Evolutionary conservation across 139 green algal genomes (phyloP).

Genomic region (Coelastrella sp.): DNA sequence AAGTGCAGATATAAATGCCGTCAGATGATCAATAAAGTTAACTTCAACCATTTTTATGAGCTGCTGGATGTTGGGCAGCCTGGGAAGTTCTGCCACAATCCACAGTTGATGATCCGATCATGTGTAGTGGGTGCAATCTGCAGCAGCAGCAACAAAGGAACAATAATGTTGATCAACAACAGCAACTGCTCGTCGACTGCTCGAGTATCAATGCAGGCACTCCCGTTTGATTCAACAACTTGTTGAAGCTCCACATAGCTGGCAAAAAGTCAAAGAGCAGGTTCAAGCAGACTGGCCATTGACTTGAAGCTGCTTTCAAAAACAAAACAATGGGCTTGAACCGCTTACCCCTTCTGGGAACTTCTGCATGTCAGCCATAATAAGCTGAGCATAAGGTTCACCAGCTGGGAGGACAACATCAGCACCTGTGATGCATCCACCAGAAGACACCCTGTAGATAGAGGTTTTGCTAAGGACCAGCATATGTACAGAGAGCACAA

Average conservation of each 20-base stretch:
- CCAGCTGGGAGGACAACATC: constrained; percentile 27
- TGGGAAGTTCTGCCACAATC: neutral
- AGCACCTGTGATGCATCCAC: too few species aligned
- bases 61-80: neutral
- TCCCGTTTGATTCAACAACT: neutral
- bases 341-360: neutral
- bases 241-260: neutral
- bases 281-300: neutral
- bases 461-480: too few species aligned
- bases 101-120: constrained; percentile 36
- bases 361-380: constrained; percentile 15
- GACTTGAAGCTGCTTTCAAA: neutral
- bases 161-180: neutral
- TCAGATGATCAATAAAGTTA: too few species aligned
- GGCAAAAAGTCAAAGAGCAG: neutral
- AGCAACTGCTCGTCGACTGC: neutral
- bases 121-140: constrained; percentile 21
- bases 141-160: neutral
- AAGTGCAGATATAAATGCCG: too few species aligned
- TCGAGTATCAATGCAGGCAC: neutral
- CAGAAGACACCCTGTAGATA: neutral
- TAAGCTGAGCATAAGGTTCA: neutral
- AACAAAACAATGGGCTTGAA: too few species aligned
- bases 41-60: too few species aligned
- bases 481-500: too few species aligned